Evolutionary conservation across 345 rosid species (phyloP), one percentile per base, ranked within the genome.

Genomic region (Angophora floribunda): DNA sequence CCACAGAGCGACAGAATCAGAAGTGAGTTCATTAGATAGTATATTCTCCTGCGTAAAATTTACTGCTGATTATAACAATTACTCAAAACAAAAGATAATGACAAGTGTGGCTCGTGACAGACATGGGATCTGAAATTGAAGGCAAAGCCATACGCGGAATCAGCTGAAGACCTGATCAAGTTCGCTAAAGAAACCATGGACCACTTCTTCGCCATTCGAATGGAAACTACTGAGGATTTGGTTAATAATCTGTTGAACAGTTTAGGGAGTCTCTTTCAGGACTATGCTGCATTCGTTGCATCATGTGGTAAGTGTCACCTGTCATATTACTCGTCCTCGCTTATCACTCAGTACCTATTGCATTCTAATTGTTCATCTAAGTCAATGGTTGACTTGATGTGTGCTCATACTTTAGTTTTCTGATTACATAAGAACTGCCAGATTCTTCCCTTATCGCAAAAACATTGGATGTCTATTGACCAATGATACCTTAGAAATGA

Each of bases 91-190:
- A 44, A 14, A 22, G 21, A 28, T 52, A 59, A 88, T 61, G 89
- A 84, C 17, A 24, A 49, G 11, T n/a, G 55, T 50, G 57, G 45
- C 57, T 51, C 2, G 5, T 78, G 89, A 85, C 91, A 98, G 99
- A 96, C 99, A 24, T 98, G 99, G 99, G 97, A 95, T 91, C 97
- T 97, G 0, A 97, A 94, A 89, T 96, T 98, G 47, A 96, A 97
- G 93, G 94, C 94, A 5, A 98, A 98, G 87, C 98, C 98, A 7
- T 95, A 97, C 52, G 95, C 96, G 15, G 96, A 94, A 61, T 95
- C 99, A 2, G 96, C 94, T 16, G 95, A 91, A 87, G 98, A 95
- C 88, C 63, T 97, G 28, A 94, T 94, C 93, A 93, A 89, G 92
- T 89, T 93, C 36, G 92, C 95, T 1, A 94, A 94, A 85, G 97